Conservation (phyloP, 306 rosid genomes). For the Phaseolus lunatus region DNA sequence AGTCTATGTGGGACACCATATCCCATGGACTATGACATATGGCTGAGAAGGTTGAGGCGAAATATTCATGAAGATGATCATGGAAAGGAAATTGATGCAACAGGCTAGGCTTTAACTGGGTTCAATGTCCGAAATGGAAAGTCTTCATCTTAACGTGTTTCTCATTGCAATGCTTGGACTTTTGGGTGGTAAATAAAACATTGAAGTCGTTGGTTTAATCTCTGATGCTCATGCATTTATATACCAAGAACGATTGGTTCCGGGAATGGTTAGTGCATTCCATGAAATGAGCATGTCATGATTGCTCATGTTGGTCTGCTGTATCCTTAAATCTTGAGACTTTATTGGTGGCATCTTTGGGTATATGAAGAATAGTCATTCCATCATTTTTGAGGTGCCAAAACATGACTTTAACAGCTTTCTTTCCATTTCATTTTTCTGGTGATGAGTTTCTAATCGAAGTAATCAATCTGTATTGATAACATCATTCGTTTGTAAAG, state of each 20-base stretch:
- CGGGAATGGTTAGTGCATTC: constrained; percentile 37
- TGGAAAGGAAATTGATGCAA: constrained; percentile 80
- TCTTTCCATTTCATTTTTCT: constrained; percentile 42
- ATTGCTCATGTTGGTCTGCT: constrained; percentile 34
- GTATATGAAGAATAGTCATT: constrained; percentile 44
- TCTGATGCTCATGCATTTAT: constrained; percentile 44
- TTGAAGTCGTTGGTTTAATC: constrained; percentile 42
- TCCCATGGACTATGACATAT: constrained; percentile 88
- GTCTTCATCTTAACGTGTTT: constrained; percentile 42
- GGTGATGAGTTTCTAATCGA: constrained; percentile 46
- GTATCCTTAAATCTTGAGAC: constrained; percentile 37
- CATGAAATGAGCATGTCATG: constrained; percentile 42
- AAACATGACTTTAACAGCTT: constrained; percentile 45
- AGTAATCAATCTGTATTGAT: constrained; percentile 47
- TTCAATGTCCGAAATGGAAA: constrained; percentile 41
- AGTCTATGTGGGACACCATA: constrained; percentile 98
- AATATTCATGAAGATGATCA: constrained; percentile 76
- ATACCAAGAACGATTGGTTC: constrained; percentile 39
- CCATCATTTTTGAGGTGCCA: constrained; percentile 48
- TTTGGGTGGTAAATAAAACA: constrained; percentile 51
- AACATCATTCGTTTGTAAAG: constrained; percentile 65
- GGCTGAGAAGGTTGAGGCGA: constrained; percentile 92
- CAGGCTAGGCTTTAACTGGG: constrained; percentile 57
- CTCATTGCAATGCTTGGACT: constrained; percentile 40
- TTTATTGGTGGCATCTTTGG: constrained; percentile 45